Base-by-base conservation (phyloP, 164 flowering plant species). In the Aristolochia fimbriata region DNA sequence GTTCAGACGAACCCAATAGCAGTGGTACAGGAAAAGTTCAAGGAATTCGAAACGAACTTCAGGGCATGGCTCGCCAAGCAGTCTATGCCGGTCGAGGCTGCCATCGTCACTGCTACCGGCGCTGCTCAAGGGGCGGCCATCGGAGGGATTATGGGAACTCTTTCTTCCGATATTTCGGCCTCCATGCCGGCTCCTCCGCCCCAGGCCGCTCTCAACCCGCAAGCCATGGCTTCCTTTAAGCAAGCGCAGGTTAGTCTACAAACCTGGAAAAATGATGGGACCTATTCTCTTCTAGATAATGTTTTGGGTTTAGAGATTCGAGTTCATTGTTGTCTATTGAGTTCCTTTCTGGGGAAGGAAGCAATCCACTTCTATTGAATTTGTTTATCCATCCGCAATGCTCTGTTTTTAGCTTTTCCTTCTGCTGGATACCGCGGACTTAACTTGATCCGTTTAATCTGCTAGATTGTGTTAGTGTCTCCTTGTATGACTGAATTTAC, bases 41-140 rank as follows among this genome's bases (percentile, higher is more conserved):
- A 85, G 75, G 86, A 85, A 22, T 48, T 88, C 50, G 96, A 93
- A 63, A 54, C 6, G 47, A 76, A 76, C 21, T 85, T 82, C 61
- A 77, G 67, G 58, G 27, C 54, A 0, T 93, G 98, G 98, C 66
- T 90, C 4, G 52, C 88, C 23, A 83, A 90, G 74, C 99, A 93
- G 73, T 77, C 96, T 15, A 19, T 90, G 59, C 74, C 92, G 0
- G 91, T 90, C 14, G 97, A 93, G 70, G 92, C 91, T 20, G 86
- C 89, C 37, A 77, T 90, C 41, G 92, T 86, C 51, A 86, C 99
- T 48, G 77, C 71, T 65, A 78, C 87, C 51, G 74, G 87, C 69
- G 88, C 86, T 49, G 60, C 54, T 11, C 97, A 93, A 62, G 99
- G 99, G 1, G 99, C 87, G 5, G 86, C 84, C 14, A 86, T 93